Base-by-base conservation (phyloP, 2,329 filamentous ascomycete species). In the Colletotrichum sp. region DNA sequence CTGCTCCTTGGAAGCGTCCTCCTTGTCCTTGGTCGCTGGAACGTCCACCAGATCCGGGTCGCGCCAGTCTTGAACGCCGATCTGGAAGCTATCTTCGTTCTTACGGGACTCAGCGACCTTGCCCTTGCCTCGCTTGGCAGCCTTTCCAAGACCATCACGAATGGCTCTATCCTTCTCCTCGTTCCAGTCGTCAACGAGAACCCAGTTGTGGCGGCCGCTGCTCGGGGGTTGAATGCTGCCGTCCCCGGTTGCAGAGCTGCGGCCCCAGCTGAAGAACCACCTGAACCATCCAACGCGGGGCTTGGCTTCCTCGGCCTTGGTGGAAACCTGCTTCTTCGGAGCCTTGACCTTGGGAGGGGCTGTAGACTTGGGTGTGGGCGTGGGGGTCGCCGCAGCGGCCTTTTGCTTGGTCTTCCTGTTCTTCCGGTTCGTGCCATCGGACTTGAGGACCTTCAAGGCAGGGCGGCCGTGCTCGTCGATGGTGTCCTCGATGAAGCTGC, bases 11-110 rank as follows among this genome's bases (percentile, higher is more conserved):
- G n/a, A 5, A 21, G 60, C 52, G 10, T 75, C 71, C 32, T 60
- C 81, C n/a, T 76, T 78, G 21, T 77, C 62, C 39, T 52, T 85
- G 8, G 76, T 72, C 32, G 95, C 94, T 15, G 75, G 71, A 6
- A 52, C 71, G 32, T 75, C 75, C 18, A 76, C 71, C 36, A 76
- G 32, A 24, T 76, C 75, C 8, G 94, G 93, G 82, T 97, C 95
- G 79, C 95, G 91, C 95, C 95, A 96, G 82, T 97, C 95, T 79
- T 97, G 94, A 15, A 96, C 92, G n/a, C 95, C 95, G 80, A 96
- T 96, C 60, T 94, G 90, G 82, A 96, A 96, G 72, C 90, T 91
- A 82, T 95, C 93, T 63, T 87, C 84, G 3, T 81, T 60, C 65
- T 71, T 71, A 69, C 3, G 77, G 52, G 44, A 77, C 76, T 36